phyloP scores from a whole-genome alignment of 208 protist species.

The Wallacemonas sp. region DNA sequence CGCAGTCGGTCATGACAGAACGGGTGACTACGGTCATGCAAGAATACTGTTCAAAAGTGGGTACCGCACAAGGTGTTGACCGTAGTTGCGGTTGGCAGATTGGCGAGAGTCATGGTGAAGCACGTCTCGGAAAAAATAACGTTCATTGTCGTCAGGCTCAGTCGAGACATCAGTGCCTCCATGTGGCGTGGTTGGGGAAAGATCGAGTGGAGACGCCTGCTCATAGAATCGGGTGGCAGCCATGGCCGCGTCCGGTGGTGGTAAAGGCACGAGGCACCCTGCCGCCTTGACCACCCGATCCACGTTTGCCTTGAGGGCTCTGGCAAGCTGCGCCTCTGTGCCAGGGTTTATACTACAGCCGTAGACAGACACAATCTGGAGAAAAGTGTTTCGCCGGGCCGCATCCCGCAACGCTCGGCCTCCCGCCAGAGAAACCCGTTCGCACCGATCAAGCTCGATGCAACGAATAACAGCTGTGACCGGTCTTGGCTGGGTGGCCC shows the following conservation, averaged over 20 bases:
- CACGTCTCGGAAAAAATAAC: not conserved
- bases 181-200: not conserved
- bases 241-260: too few relatives aligned
- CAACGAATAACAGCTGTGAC: not conserved
- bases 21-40: too few relatives aligned
- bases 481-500: not conserved
- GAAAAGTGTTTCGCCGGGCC: slow-evolving; percentile 34
- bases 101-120: too few relatives aligned
- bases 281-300: not conserved
- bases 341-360: slow-evolving; percentile 46
- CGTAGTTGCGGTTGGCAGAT: too few relatives aligned
- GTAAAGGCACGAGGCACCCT: not conserved
- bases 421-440: slow-evolving; percentile 23
- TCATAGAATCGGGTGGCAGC: too few relatives aligned
- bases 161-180: too few relatives aligned
- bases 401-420: slow-evolving; percentile 37
- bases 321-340: slow-evolving; percentile 29
- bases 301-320: slow-evolving; percentile 21
- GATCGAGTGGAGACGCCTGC: not conserved
- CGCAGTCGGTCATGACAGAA: too few relatives aligned
- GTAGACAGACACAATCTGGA: slow-evolving; percentile 31
- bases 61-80: too few relatives aligned
- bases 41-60: too few relatives aligned
- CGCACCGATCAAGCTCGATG: slow-evolving; percentile 17
- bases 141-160: not conserved